These are phyloP conservation scores for Skeletonema marinoi DNA, from an alignment of 108 stramenopile species.

Conservation along the genomic window DNA sequence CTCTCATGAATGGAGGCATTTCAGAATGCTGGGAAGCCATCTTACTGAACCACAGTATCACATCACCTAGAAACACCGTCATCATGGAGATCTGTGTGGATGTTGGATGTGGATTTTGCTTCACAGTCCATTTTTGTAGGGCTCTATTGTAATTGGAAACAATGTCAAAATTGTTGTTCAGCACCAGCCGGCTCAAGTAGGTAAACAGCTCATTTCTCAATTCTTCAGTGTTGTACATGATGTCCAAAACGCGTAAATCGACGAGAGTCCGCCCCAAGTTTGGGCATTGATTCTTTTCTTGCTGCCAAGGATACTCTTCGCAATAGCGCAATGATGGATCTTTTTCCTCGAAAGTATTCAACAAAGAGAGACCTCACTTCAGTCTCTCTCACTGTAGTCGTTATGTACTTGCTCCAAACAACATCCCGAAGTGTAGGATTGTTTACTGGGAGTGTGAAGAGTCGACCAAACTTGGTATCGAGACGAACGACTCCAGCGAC, in stretches of 20 bases:
- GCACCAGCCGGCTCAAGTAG: conserved; percentile 47
- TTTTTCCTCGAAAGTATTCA: conserved; percentile 39
- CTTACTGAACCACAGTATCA: conserved; percentile 58
- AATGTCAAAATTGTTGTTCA: conserved; percentile 59
- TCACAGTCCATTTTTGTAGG: conserved; percentile 54
- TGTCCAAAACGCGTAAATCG: conserved; percentile 64
- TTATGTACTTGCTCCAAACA: conserved; percentile 48
- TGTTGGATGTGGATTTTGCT: conserved; percentile 50
- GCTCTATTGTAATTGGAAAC: conserved; percentile 59
- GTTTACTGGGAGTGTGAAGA: conserved; percentile 55
- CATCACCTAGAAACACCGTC: conserved; percentile 50
- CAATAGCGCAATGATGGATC: conserved; percentile 54
- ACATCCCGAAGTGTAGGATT: conserved; percentile 42
- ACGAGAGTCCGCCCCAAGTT: conserved; percentile 53
- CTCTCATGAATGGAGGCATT: conserved; percentile 44
- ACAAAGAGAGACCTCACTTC: conserved; percentile 46
- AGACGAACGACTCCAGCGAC: conserved; percentile 25
- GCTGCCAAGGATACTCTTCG: conserved; percentile 83
- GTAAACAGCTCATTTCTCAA: conserved; percentile 57
- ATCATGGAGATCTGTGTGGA: conserved; percentile 44
- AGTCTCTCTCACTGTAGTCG: conserved; percentile 13
- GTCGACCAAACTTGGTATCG: not conserved
- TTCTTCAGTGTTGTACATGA: conserved; percentile 47
- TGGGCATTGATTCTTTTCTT: conserved; percentile 58
- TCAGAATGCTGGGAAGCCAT: conserved; percentile 13